phyloP scores from a whole-genome alignment of 371 early-diverging fungal species.

The Catenaria anguillulae region DNA sequence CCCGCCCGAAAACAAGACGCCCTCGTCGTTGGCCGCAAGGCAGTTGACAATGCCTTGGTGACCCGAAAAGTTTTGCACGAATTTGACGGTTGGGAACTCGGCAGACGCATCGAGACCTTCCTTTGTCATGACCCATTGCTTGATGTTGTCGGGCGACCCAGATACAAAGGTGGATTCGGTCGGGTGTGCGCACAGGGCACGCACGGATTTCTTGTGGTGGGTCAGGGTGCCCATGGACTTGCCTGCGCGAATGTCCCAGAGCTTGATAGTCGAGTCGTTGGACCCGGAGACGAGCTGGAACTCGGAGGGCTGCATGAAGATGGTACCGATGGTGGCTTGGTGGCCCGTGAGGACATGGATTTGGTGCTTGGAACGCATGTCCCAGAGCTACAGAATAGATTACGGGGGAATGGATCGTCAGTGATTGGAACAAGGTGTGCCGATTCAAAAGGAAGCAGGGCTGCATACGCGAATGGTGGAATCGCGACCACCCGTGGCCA shows the following conservation, averaged over 20 bases:
- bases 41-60: slow-evolving; percentile 83
- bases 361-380: slow-evolving; percentile 88
- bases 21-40: slow-evolving; percentile 70
- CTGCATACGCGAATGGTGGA: slow-evolving; percentile 75
- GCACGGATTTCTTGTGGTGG: slow-evolving; percentile 93
- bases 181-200: slow-evolving; percentile 79
- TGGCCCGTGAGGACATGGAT: slow-evolving; percentile 87
- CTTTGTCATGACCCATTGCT: slow-evolving; percentile 51
- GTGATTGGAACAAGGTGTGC: too few relatives aligned
- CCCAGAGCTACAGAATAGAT: slow-evolving; percentile 67
- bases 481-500: slow-evolving; percentile 91
- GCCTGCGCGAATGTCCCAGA: slow-evolving; percentile 95
- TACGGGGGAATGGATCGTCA: slow-evolving; percentile 5
- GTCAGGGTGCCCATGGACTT: slow-evolving; percentile 85
- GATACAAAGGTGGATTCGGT: slow-evolving; percentile 86
- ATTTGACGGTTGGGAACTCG: slow-evolving; percentile 80
- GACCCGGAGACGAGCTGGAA: slow-evolving; percentile 89
- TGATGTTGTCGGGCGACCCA: slow-evolving; percentile 81
- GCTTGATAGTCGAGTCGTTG: slow-evolving; percentile 78
- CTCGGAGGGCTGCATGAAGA: slow-evolving; percentile 84
- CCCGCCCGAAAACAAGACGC: slow-evolving; percentile 82
- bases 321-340: slow-evolving; percentile 61
- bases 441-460: not conserved
- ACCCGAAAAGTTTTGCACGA: slow-evolving; percentile 81
- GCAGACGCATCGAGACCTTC: not conserved